Percentiles rank a stretch among this genome's conserved stretches.
Conservation (phyloP, 352 stramenopile species). For the Nothophytophthora sp. region DNA sequence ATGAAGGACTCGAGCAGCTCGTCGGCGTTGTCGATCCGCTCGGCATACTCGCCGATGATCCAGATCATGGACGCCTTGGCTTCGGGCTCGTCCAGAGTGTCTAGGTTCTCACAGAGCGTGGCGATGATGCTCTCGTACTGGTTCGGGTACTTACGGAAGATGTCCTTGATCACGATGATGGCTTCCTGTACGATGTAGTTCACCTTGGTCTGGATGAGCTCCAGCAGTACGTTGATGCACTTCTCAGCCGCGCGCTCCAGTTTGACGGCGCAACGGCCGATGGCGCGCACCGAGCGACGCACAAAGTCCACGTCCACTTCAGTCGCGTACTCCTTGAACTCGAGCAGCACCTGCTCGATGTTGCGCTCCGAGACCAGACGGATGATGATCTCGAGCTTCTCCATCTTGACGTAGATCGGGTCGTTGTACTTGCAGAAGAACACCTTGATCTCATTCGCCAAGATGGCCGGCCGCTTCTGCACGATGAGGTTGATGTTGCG, state of each 20-base stretch:
- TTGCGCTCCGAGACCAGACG: conserved; percentile 94
- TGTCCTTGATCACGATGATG: conserved; percentile 95
- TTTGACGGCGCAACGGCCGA: no score
- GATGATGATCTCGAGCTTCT: conserved; percentile 98
- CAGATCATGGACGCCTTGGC: conserved; percentile 96
- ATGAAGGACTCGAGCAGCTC: conserved; percentile 98
- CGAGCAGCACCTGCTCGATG: conserved; percentile 95
- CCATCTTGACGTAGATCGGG: conserved; percentile 97
- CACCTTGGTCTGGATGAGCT: conserved; percentile 92
- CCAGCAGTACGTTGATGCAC: conserved; percentile 73
- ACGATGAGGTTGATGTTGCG: conserved; percentile 97
- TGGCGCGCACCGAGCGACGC: conserved; percentile 91
- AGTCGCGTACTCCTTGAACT: conserved; percentile 97
- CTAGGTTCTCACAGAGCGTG: conserved; percentile 76
- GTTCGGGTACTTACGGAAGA: conserved; percentile 96
- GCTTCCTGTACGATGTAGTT: conserved; percentile 98
- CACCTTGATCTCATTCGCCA: conserved; percentile 97
- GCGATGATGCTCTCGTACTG: conserved; percentile 92
- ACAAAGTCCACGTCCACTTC: conserved; percentile 95
- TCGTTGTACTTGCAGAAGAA: conserved; percentile 99
- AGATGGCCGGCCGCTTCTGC: conserved; percentile 94
- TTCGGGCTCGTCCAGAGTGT: conserved; percentile 64
- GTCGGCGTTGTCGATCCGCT: conserved; percentile 91
- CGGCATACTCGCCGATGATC: conserved; percentile 97
- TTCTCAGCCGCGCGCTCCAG: conserved; percentile 61